Conservation (phyloP, 1,139 yeast species). For the Pichia sp. region DNA sequence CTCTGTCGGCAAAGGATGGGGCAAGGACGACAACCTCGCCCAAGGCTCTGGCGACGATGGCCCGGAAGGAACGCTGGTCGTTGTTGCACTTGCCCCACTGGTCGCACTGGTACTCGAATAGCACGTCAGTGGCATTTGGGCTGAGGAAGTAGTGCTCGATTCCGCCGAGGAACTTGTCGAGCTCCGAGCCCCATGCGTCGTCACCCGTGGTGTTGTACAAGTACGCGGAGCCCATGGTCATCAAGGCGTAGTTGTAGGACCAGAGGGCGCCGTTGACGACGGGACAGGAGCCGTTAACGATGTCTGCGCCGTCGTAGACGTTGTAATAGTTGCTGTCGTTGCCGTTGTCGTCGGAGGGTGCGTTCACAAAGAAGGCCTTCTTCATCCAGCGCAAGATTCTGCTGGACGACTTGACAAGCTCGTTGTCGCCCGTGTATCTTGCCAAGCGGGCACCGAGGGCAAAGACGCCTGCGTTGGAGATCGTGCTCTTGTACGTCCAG, state of each 20-base stretch:
- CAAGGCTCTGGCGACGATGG: conserved; percentile 69
- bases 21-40: conserved; percentile 70
- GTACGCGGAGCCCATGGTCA: conserved; percentile 78
- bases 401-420: conserved; percentile 68
- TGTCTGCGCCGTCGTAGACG: conserved; percentile 75
- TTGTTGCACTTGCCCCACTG: conserved; percentile 62
- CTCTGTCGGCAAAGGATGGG: conserved; percentile 53
- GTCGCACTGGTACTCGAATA: conserved; percentile 84
- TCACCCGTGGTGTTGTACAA: conserved; percentile 70
- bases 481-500: conserved; percentile 84
- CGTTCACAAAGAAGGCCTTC: conserved; percentile 51
- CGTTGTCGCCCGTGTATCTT: conserved; percentile 66
- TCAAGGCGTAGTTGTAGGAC: conserved; percentile 88
- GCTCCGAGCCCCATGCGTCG: conserved; percentile 63
- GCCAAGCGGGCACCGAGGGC: conserved; percentile 84
- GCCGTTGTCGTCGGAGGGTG: conserved; percentile 18
- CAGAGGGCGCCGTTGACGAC: conserved; percentile 59
- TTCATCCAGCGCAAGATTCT: conserved; percentile 79
- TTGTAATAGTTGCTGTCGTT: conserved; percentile 35
- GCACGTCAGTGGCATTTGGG: conserved; percentile 38
- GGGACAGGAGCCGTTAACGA: conserved; percentile 54
- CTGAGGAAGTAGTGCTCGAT: conserved; percentile 47
- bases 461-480: conserved; percentile 87
- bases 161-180: conserved; percentile 48
- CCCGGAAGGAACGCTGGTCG: conserved; percentile 88